Base-by-base conservation (phyloP, 306 rosid species). In the Acacia acuminata region DNA sequence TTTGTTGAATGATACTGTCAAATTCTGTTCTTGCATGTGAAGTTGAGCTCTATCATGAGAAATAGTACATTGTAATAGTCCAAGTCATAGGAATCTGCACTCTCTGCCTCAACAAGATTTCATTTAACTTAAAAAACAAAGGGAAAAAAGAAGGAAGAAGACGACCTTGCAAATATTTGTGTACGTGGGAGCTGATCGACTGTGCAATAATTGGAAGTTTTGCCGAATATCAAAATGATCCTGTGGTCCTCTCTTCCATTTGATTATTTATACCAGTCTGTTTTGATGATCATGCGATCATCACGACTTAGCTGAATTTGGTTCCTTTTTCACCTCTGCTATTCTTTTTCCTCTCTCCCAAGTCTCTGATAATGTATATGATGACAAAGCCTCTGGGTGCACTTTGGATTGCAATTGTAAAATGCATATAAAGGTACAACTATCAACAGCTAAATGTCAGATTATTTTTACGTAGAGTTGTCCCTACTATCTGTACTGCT, bases 171-270 rank as follows among this genome's bases (percentile, higher is more conserved):
- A 70, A 24, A 22, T 65, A 75, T 78, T 67, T 77, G 71, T 64
- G 81, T 27, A 32, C 61, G 80, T 58, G 83, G 83, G 79, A 86
- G 85, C 87, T 45, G 38, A 76, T 82, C 74, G 42, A 72, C 58
- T 27, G 68, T 64, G 76, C 77, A 83, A 76, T 74, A 77, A 84
- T 64, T 81, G 84, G 68, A 48, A 70, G 27, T 43, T 74, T 82
- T 79, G 73, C 65, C 55, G 27, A 38, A 22, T 24, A 72, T 77
- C 73, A 81, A 61, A 53, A 82, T 74, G 38, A 71, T 71, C 56
- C 14, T 45, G 87, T 89, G 90, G 86, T 81, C 90, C 91, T 84
- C 40, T 38, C 44, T 36, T 50, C 64, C 32, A 78, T 66, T 58
- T 53, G 68, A 72, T 83, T 72, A 68, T 64, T 75, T 51, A 36